Conservation (phyloP, 345 rosid species). For the Syzygium jambos region DNA sequence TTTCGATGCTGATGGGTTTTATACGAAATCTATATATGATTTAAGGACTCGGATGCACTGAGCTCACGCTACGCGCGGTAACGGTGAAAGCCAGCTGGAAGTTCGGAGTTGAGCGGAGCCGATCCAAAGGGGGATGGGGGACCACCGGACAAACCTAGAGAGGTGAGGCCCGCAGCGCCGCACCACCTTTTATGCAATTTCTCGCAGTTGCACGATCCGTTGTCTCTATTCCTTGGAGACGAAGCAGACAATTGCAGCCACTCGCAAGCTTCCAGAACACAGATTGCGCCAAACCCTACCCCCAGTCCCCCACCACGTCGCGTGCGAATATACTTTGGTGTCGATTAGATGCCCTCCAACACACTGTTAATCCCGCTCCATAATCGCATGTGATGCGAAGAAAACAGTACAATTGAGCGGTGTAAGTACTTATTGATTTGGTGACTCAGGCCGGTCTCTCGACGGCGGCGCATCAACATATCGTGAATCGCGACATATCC, state of each 20-base stretch:
- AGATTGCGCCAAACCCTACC: background rate
- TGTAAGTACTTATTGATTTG: background rate
- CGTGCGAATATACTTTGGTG: background rate
- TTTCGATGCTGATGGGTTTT: background rate
- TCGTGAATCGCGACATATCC: too few species aligned
- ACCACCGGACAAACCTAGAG: background rate
- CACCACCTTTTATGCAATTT: background rate
- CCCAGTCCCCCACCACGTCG: background rate
- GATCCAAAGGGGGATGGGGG: background rate
- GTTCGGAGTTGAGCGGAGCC: background rate
- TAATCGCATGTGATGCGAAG: background rate
- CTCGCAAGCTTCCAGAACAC: constrained; percentile 1
- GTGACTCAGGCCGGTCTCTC: background rate
- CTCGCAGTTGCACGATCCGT: background rate
- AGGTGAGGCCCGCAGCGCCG: background rate
- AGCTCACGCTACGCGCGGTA: background rate
- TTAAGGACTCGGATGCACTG: background rate
- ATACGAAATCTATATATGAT: background rate
- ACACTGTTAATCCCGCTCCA: background rate
- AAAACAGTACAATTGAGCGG: background rate
- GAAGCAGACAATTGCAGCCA: background rate
- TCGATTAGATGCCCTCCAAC: background rate
- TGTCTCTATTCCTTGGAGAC: background rate
- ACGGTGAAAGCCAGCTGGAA: background rate
- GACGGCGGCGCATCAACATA: background rate